Conservation (phyloP, 2,329 filamentous ascomycete genomes). For the Drechslerella coelobrocha region DNA sequence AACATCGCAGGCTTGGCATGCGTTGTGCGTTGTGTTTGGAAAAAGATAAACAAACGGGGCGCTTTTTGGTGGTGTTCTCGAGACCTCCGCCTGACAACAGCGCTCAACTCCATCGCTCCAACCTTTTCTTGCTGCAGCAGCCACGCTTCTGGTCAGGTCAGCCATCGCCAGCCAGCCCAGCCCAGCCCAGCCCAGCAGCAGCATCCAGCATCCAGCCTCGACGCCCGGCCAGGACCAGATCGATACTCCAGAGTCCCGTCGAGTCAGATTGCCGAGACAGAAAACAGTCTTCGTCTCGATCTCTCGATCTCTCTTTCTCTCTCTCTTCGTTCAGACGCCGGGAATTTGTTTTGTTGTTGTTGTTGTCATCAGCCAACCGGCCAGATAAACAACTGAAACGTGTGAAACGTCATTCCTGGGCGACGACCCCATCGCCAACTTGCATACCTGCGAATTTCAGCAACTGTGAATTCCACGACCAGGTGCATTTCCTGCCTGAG, state of each 20-base stretch:
- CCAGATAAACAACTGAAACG: neutral
- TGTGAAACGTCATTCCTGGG: neutral
- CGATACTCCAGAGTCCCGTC: no score
- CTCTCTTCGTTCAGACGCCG: no score
- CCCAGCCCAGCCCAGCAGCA: no score
- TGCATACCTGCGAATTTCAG: neutral
- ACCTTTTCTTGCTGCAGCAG: no score
- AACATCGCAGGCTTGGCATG: conserved; percentile 28
- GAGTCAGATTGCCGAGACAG: no score
- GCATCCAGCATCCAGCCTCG: no score
- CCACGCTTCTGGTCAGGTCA: neutral
- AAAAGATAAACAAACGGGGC: conserved; percentile 51
- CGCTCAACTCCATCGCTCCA: neutral
- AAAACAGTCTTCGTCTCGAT: neutral
- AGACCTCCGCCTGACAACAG: conserved; percentile 45
- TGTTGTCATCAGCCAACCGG: neutral
- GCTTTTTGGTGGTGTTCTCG: no score
- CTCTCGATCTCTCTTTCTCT: no score
- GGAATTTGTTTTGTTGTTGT: neutral
- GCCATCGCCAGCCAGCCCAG: neutral
- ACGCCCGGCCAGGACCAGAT: no score
- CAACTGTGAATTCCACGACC: neutral
- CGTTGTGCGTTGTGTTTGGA: conserved; percentile 48
- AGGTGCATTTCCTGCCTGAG: neutral
- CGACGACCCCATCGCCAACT: neutral